Evolutionary conservation across 805 yeast species (phyloP), one percentile per base, ranked within the genome.

Genomic region (Myxozyma geophila): DNA sequence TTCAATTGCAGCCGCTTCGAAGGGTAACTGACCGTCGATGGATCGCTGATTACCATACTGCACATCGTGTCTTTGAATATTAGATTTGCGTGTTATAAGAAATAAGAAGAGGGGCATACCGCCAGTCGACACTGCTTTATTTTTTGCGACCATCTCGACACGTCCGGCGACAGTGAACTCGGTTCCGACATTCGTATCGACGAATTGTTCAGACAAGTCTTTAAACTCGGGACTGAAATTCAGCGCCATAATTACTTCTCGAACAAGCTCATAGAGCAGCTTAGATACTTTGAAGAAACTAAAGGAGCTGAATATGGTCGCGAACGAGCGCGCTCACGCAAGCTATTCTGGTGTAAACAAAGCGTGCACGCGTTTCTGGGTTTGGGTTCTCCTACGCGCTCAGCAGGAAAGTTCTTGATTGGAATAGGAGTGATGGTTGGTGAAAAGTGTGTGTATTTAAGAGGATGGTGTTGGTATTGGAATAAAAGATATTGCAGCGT

Each of bases 201-300:
- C 54, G 36, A 9, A 51, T 4, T 15, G 43, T 37, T 33, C 23
- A 8, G 54, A 33, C 8, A 51, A 44, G 36, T 51, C 54, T 37
- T 37, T 51, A 37, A 51, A 37, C n/a, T 51, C 54, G 12, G 54
- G 54, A 39, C 54, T 37, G 17, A 33, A 51, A 12, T 10, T 19
- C 10, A 51, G n/a, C 15, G 19, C 35, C 35, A 19, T 46, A 10
- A 2, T 28, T 19, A 10, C 1, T 19, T 4, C 5, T 28, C 28
- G 28, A 28, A 28, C 28, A 28, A 28, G 28, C 28, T 28, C 28
- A 3, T 28, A 28, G 2, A 28, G 28, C 28, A 28, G 28, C 5
- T 28, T 28, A 28, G 28, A 28, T 5, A 5, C 28, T 28, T 5
- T 28, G 28, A 28, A 28, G 28, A 28, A 5, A 28, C 2, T 28